phyloP scores from a whole-genome alignment of 768 basidiomycete species.

The Myochromella boudieri region DNA sequence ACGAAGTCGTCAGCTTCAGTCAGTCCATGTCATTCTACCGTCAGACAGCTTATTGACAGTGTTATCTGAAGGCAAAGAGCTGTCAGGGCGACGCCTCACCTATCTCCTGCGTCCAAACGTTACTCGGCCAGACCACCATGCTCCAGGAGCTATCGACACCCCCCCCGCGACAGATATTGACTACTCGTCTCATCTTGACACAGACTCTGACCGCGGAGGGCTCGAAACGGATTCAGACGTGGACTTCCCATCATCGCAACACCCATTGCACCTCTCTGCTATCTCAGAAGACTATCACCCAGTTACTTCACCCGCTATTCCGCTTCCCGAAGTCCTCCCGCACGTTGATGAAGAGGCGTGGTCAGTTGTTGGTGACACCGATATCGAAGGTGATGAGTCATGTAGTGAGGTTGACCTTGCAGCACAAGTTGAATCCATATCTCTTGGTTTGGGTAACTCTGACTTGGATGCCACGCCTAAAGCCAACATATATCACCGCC shows the following conservation, averaged over 20 bases:
- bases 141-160: constrained; percentile 52
- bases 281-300: constrained; percentile 23
- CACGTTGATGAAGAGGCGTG: constrained; percentile 26
- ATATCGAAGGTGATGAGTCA: constrained; percentile 29
- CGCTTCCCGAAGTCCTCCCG: neutral
- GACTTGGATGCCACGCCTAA: constrained; percentile 11
- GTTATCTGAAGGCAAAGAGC: constrained; percentile 53
- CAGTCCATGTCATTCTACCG: constrained; percentile 26
- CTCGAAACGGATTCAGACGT: constrained; percentile 51
- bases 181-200: constrained; percentile 48
- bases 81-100: constrained; percentile 60
- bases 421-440: constrained; percentile 32
- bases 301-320: constrained; percentile 3
- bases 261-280: constrained; percentile 23
- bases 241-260: constrained; percentile 38
- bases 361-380: constrained; percentile 34
- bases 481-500: constrained; percentile 34
- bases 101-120: constrained; percentile 81
- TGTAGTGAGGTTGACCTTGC: constrained; percentile 27
- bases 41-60: neutral
- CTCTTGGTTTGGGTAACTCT: constrained; percentile 22
- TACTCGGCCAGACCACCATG: constrained; percentile 53
- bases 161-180: constrained; percentile 73
- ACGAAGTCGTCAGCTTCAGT: constrained; percentile 83
- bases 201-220: constrained; percentile 50